These are phyloP conservation scores for Phytophthora pluvialis DNA, from an alignment of 352 stramenopile genomes.

Conservation along the genomic window DNA sequence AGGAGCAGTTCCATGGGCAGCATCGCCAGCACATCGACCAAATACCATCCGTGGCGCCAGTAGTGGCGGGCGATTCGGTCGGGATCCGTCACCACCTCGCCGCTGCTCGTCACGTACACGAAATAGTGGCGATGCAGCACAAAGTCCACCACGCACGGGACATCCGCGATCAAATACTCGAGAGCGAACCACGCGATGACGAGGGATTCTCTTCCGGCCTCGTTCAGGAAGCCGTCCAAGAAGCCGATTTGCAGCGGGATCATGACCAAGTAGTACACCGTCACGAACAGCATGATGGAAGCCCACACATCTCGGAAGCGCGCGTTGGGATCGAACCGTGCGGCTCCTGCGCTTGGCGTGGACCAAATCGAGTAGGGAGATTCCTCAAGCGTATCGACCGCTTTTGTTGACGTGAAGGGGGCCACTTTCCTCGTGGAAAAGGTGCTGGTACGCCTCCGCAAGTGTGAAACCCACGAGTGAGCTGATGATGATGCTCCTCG, in stretches of 20 bases:
- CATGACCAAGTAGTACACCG: slow-evolving; percentile 59
- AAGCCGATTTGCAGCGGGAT: slow-evolving; percentile 72
- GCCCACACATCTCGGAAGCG: slow-evolving; percentile 61
- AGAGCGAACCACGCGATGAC: slow-evolving; percentile 51
- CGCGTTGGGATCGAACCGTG: slow-evolving; percentile 28
- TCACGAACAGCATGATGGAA: slow-evolving; percentile 59
- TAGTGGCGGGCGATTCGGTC: slow-evolving; percentile 51
- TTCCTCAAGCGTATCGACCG: not conserved
- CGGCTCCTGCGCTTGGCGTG: not conserved
- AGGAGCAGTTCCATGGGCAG: slow-evolving; percentile 59
- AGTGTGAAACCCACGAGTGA: slow-evolving; percentile 8
- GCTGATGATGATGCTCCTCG: not conserved
- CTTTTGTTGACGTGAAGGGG: slow-evolving; percentile 13
- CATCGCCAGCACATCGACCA: slow-evolving; percentile 58
- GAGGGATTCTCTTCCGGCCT: slow-evolving; percentile 20
- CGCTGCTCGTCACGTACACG: slow-evolving; percentile 48
- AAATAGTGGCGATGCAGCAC: slow-evolving; percentile 66
- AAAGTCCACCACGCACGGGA: slow-evolving; percentile 58
- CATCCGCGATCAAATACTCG: slow-evolving; percentile 63
- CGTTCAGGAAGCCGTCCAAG: slow-evolving; percentile 54
- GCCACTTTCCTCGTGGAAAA: slow-evolving; percentile 21
- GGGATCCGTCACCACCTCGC: slow-evolving; percentile 47
- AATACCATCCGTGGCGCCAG: slow-evolving; percentile 49
- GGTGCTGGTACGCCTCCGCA: not conserved
- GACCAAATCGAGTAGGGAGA: slow-evolving; percentile 36